phyloP scores from a whole-genome alignment of 257 asterid species.

The Fraxinus quadrangulata region DNA sequence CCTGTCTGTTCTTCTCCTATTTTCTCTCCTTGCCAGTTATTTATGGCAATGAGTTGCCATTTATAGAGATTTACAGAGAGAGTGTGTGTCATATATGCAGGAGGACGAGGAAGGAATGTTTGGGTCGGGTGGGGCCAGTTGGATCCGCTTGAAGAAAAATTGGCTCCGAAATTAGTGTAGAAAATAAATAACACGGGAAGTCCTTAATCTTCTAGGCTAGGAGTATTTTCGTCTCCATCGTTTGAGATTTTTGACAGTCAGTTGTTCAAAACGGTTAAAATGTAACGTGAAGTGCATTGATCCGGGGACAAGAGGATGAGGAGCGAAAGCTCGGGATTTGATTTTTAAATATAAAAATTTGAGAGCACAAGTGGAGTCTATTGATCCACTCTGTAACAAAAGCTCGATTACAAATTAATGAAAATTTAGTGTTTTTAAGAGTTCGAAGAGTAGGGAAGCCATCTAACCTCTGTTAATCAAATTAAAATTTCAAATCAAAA shows the following conservation, averaged over 20 bases:
- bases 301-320: not conserved
- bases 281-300: not conserved
- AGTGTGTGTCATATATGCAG: not conserved
- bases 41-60: constrained; percentile 6
- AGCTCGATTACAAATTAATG: not conserved
- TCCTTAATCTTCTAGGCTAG: not conserved
- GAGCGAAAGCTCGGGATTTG: not conserved
- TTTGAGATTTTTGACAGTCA: too few relatives aligned
- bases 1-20: constrained; percentile 22
- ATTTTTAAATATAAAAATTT: too few relatives aligned
- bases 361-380: not conserved
- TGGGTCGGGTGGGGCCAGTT: not conserved
- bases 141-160: not conserved
- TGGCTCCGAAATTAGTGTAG: not conserved
- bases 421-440: not conserved
- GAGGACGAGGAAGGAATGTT: constrained; percentile 24
- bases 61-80: constrained; percentile 7
- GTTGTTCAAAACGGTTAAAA: too few relatives aligned
- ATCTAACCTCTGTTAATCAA: too few relatives aligned
- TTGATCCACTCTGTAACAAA: not conserved
- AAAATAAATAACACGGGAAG: not conserved
- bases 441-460: too few relatives aligned
- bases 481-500: too few relatives aligned
- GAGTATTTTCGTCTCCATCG: not conserved
- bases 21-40: constrained; percentile 35